phyloP scores from a whole-genome alignment of 352 stramenopile genomes.

The Globisporangium parvum region DNA sequence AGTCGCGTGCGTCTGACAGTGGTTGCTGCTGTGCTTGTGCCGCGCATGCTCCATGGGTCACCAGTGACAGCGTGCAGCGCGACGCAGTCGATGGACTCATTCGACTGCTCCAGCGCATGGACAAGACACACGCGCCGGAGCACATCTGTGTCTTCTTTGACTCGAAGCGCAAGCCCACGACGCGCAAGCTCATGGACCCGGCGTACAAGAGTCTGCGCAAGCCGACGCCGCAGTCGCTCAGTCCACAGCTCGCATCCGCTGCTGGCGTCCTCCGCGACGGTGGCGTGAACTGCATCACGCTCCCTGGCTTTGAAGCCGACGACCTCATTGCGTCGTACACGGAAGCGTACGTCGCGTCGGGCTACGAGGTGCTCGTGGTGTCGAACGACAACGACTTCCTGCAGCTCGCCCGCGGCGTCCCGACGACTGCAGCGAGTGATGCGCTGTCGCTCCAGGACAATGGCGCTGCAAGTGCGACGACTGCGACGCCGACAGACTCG shows the following conservation, averaged over 20 bases:
- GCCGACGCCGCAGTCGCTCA: slow-evolving; percentile 31
- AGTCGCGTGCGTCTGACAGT: neutral
- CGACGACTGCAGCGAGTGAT: neutral
- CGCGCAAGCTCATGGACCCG: slow-evolving; percentile 38
- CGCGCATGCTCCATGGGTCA: no score
- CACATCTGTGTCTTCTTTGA: slow-evolving; percentile 64
- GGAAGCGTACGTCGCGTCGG: slow-evolving; percentile 25
- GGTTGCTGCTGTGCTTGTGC: neutral
- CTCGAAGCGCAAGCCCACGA: slow-evolving; percentile 35
- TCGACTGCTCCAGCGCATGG: slow-evolving; percentile 33
- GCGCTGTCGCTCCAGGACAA: neutral
- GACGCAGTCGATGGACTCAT: slow-evolving; percentile 43
- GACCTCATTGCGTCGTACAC: slow-evolving; percentile 66
- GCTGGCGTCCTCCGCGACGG: slow-evolving; percentile 19
- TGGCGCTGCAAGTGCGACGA: neutral
- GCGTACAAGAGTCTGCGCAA: slow-evolving; percentile 42
- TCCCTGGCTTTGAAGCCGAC: slow-evolving; percentile 49
- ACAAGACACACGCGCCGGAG: slow-evolving; percentile 35
- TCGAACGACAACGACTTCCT: slow-evolving; percentile 74
- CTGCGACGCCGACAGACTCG: neutral
- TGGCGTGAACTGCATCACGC: slow-evolving; percentile 45
- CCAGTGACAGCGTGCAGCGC: slow-evolving; percentile 29
- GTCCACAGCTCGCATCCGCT: slow-evolving; percentile 36
- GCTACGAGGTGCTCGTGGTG: slow-evolving; percentile 53
- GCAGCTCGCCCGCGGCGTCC: slow-evolving; percentile 35